These are phyloP conservation scores for Gnaphalium uliginosum DNA, from an alignment of 129 eudicot genomes.

Conservation along the genomic window DNA sequence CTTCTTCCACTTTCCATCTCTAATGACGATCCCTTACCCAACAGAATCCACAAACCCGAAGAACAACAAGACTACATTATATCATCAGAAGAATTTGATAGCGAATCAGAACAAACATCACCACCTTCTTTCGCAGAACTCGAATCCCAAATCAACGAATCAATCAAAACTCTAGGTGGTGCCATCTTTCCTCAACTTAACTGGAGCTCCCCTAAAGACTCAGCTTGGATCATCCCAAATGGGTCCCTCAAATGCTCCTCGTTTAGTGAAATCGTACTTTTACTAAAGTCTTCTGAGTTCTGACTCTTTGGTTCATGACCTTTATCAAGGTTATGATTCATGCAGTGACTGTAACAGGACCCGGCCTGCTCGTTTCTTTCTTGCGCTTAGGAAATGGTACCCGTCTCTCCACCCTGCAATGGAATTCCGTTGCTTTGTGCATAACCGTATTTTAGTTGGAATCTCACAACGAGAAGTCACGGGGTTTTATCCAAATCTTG, in stretches of 20 bases:
- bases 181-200: conserved; percentile 84
- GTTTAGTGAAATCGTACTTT: conserved; percentile 68
- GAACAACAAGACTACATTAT: conserved; percentile 69
- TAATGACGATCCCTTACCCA: conserved; percentile 72
- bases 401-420: conserved; percentile 74
- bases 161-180: conserved; percentile 76
- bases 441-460: conserved; percentile 45
- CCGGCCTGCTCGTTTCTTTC: conserved; percentile 52
- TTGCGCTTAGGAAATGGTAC: conserved; percentile 86
- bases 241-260: conserved; percentile 70
- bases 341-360: conserved; percentile 50
- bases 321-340: conserved; percentile 77
- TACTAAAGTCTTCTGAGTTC: conserved; percentile 84
- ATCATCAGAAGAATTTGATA: conserved; percentile 58
- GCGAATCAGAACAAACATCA: conserved; percentile 61
- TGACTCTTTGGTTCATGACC: conserved; percentile 77
- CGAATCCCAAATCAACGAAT: conserved; percentile 59
- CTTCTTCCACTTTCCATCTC: conserved; percentile 59
- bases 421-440: conserved; percentile 91
- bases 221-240: conserved; percentile 87
- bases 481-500: conserved; percentile 61
- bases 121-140: conserved; percentile 86
- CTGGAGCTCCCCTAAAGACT: conserved; percentile 93
- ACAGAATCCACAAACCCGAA: conserved; percentile 75
- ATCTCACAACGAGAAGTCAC: conserved; percentile 96